Conservation (phyloP, 169 alveolate genomes). For the Plasmodium gallinaceum region DNA sequence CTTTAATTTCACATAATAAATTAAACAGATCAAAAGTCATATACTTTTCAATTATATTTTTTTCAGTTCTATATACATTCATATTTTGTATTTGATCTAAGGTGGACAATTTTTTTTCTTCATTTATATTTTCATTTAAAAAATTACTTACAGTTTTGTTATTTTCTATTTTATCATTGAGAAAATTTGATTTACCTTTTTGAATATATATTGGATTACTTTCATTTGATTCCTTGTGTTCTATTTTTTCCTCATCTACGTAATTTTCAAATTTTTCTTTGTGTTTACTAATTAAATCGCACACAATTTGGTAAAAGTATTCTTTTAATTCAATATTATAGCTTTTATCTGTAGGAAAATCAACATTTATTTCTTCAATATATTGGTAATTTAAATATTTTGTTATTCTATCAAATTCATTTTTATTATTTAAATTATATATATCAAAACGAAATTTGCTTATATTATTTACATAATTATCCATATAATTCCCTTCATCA, state of each 20-base stretch:
- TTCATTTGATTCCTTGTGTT: neutral
- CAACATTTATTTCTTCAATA: constrained; percentile 31
- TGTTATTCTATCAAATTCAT: constrained; percentile 61
- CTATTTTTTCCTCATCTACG: neutral
- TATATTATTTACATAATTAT: constrained; percentile 54
- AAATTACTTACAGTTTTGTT: constrained; percentile 20
- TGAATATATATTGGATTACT: neutral
- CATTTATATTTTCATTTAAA: constrained; percentile 18
- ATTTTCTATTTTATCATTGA: neutral
- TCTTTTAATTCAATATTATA: constrained; percentile 40
- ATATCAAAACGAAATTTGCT: constrained; percentile 72
- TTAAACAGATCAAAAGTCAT: constrained; percentile 52
- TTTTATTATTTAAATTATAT: constrained; percentile 50
- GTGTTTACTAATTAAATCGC: constrained; percentile 17
- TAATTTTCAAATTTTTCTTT: constrained; percentile 16
- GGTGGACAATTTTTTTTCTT: constrained; percentile 14
- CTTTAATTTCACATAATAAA: constrained; percentile 54
- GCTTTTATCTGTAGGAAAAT: constrained; percentile 26
- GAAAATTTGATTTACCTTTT: constrained; percentile 4
- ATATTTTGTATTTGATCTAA: constrained; percentile 21
- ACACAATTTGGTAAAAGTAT: constrained; percentile 46
- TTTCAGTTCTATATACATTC: constrained; percentile 22
- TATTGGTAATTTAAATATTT: constrained; percentile 61
- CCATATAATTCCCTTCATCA: constrained; percentile 70
- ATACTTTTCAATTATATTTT: constrained; percentile 45